A percentile compares a stretch with the other conserved stretches of the same genome.
Evolutionary conservation across 352 stramenopile genomes (phyloP).

Genomic region (Globisporangium lucens): DNA sequence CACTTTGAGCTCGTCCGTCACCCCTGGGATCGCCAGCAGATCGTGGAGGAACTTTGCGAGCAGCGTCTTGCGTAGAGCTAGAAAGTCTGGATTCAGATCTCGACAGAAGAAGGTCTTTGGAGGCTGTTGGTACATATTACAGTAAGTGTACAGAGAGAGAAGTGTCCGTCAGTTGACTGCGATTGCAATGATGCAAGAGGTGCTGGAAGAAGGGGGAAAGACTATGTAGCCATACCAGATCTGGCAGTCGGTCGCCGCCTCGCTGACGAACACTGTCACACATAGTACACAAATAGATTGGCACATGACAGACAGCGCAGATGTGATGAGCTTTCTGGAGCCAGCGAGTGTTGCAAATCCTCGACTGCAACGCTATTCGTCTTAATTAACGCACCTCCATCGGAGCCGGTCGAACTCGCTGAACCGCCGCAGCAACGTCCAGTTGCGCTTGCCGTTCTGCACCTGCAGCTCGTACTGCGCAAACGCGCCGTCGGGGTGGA

Average conservation of each 20-base stretch:
- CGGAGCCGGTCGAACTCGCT: constrained; percentile 66
- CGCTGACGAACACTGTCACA: constrained; percentile 40
- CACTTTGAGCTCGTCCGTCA: constrained; percentile 51
- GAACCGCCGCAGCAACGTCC: constrained; percentile 66
- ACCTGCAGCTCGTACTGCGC: constrained; percentile 69
- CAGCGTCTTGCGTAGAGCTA: constrained; percentile 42
- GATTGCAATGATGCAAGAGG: neutral
- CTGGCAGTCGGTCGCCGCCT: constrained; percentile 37
- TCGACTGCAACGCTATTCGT: neutral
- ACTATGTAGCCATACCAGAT: constrained; percentile 24
- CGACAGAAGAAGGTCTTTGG: constrained; percentile 72
- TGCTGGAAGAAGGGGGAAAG: neutral
- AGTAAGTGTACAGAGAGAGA: neutral
- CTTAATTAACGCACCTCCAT: constrained; percentile 27
- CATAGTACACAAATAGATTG: neutral
- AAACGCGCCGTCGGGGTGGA: constrained; percentile 43
- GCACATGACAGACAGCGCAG: neutral
- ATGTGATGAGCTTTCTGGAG: neutral
- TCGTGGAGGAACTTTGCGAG: constrained; percentile 61
- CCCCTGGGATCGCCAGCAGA: constrained; percentile 58
- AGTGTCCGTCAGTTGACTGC: neutral
- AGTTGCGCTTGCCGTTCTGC: constrained; percentile 65
- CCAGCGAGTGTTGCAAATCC: neutral
- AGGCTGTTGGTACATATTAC: constrained; percentile 23
- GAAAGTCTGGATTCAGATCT: constrained; percentile 70